phyloP scores from a whole-genome alignment of 306 rosid genomes.

The Quercus parvula region DNA sequence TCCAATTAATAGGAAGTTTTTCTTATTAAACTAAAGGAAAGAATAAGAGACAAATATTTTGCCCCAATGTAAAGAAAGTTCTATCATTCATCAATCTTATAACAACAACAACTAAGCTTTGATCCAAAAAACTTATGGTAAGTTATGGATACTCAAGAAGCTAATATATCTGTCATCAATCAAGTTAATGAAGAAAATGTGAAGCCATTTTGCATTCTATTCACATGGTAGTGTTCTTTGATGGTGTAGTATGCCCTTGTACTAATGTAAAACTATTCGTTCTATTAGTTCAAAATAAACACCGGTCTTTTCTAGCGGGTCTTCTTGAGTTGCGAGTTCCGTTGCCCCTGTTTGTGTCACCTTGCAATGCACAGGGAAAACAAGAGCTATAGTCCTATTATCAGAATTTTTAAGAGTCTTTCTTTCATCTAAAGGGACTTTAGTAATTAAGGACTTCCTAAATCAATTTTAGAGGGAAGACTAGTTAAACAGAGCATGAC shows the following conservation, averaged over 20 bases:
- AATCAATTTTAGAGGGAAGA: background rate
- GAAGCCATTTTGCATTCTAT: background rate
- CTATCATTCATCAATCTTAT: background rate
- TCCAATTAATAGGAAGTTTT: background rate
- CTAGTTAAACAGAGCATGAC: background rate
- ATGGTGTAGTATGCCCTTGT: background rate
- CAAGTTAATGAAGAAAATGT: background rate
- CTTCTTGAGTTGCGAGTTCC: too few relatives aligned
- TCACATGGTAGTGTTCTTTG: background rate
- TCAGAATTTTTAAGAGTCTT: conserved; percentile 1
- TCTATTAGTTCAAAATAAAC: too few relatives aligned
- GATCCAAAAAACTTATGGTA: too few relatives aligned
- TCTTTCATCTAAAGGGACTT: background rate
- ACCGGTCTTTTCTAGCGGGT: too few relatives aligned
- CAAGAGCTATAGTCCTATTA: conserved; percentile 2
- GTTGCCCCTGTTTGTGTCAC: too few relatives aligned
- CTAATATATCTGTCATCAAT: background rate
- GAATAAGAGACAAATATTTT: background rate
- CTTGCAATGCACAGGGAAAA: background rate
- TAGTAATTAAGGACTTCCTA: background rate
- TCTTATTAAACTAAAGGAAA: background rate
- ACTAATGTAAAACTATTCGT: too few relatives aligned
- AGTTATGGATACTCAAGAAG: too few relatives aligned
- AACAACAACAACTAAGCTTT: too few relatives aligned
- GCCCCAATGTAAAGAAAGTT: background rate